Base-by-base conservation (phyloP, 2,329 filamentous ascomycete species). In the Lecanosticta acicola region DNA sequence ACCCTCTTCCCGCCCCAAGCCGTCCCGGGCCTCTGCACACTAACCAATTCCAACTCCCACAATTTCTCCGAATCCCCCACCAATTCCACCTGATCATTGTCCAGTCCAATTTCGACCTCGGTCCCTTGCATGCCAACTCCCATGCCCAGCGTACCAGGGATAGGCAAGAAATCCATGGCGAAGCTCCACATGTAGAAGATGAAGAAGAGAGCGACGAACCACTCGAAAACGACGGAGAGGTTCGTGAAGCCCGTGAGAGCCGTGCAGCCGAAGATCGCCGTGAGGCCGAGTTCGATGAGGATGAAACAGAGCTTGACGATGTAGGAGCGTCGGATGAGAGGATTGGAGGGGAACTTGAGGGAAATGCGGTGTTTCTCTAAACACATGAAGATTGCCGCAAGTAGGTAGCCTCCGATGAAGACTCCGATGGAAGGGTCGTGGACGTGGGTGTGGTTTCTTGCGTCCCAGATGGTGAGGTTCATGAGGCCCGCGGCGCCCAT, bases 321-420 rank as follows among this genome's bases (percentile, higher is more conserved):
- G 72, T 95, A 96, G 46, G 85, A 93, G 49, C 75, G 66, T 38
- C 81, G 77, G 5, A 96, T 76, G 51, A 90, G 70, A 41, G 75
- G 77, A 66, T 90, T 79, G 48, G 88, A 71, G 50, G 83, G 83
- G 70, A 89, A 85, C 62, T 84, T 82, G 40, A 83, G 80, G 18
- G 87, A 87, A 1, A 96, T 75, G 2, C 85, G 81, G 59, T 90
- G 83, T 66, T 94, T 95, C 65, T 94, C 88, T 71, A 79, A 81
- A 71, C 88, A 94, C 52, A 90, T 83, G 66, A 88, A 90, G 55
- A 95, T 75, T 44, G 90, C 89, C 4, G 82, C 87, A 40, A 94
- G 62, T 39, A 94, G 71, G 64, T 93, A 95, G 19, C 88, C 91
- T 9, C 67, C 80, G 37, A 95, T 86, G 65, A 96, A 96, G 43